phyloP scores from a whole-genome alignment of 106 monocot species.

The Dioscorea alata region DNA sequence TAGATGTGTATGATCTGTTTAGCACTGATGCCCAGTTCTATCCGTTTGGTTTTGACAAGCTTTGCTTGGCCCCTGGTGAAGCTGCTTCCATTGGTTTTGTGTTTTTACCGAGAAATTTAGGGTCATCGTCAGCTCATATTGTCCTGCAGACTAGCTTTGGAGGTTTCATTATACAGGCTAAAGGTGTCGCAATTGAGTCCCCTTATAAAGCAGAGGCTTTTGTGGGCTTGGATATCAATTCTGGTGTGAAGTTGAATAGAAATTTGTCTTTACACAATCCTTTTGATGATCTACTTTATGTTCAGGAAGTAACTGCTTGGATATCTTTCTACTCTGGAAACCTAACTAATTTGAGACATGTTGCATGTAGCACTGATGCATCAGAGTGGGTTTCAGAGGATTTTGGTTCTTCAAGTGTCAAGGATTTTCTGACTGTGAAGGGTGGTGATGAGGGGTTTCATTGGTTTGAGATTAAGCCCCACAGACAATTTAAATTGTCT shows the following conservation, averaged over 20 bases:
- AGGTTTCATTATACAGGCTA: conserved; percentile 71
- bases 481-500: conserved; percentile 40
- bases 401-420: conserved; percentile 3
- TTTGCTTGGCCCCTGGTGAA: conserved; percentile 54
- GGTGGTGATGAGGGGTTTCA: conserved; percentile 11
- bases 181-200: conserved; percentile 42
- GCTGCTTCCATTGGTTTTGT: conserved; percentile 44
- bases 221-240: conserved; percentile 26
- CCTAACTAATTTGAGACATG: conserved; percentile 18
- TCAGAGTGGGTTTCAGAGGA: background rate
- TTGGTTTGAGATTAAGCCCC: conserved; percentile 40
- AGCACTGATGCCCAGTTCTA: conserved; percentile 65
- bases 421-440: conserved; percentile 16
- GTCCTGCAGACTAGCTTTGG: conserved; percentile 82
- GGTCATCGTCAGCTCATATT: conserved; percentile 65
- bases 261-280: conserved; percentile 67
- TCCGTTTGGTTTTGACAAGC: conserved; percentile 24
- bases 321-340: conserved; percentile 35
- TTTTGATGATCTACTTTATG: conserved; percentile 43
- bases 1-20: conserved; percentile 54
- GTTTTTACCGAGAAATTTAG: conserved; percentile 67
- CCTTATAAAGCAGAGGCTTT: conserved; percentile 49
- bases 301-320: conserved; percentile 56
- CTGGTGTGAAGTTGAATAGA: conserved; percentile 22
- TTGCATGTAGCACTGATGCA: conserved; percentile 35